Evolutionary conservation across 2,329 filamentous ascomycete species (phyloP), one percentile per base, ranked within the genome.

Genomic region (Talaromyces sp.): DNA sequence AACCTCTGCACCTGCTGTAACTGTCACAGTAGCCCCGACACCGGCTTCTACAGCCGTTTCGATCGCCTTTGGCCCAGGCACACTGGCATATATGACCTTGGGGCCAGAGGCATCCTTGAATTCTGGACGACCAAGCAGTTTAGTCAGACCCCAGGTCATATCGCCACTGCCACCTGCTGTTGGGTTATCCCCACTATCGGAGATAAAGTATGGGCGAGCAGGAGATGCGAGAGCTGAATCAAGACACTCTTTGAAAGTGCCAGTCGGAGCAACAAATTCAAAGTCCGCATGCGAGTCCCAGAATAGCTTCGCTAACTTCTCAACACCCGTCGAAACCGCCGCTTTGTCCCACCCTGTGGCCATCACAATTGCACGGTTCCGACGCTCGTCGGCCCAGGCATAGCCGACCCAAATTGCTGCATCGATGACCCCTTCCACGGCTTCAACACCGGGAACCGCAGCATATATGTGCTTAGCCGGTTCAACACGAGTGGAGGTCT

Each of bases 331-430:
- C 0, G 71, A 67, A 2, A 82, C 74, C 0, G 72, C 71, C 1
- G 68, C 64, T 56, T 74, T 64, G 52, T 82, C 75, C 82, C 82
- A 83, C 10, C 82, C 82, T 0, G 82, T 84, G 0, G 81, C 81
- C 4, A 84, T 75, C 3, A 84, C 76, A 2, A 71, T 79, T 0
- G 81, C 82, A 6, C 79, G 75, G 61, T 84, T 83, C 23, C 82
- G 75, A 27, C 80, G 81, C 67, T 83, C 82, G 62, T 85, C 82
- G 0, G 82, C 82, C 82, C 82, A 84, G 0, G 82, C 79, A 64
- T 85, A 85, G 2, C 82, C 82, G 0, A 84, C 82, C 82, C 82
- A 85, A 31, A 84, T 76, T 0, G 81, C 81, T 0, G 82, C 82
- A 65, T 85, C 82, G 12, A 83, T 69, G 1, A 84, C 72, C 0